A percentile compares a stretch with the other conserved stretches of the same genome.
Evolutionary conservation across 2,329 filamentous ascomycete species (phyloP).

Genomic region (Cryoendolithus antarcticus): DNA sequence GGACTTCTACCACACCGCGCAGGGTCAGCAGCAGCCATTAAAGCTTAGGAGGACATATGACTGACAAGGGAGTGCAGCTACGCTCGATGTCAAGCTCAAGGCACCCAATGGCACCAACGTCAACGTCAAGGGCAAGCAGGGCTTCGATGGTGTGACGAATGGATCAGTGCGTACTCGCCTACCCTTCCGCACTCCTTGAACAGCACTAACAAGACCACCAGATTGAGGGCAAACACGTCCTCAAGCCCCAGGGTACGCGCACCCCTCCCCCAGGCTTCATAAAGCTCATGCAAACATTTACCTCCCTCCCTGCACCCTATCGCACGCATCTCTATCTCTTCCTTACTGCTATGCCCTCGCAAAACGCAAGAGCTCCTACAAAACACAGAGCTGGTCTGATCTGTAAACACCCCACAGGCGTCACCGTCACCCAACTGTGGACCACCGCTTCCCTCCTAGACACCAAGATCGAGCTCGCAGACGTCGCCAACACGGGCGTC

Average conservation of each 20-base stretch:
- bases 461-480: conserved; percentile 96
- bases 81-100: conserved; percentile 99
- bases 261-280: conserved; percentile 12
- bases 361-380: conserved; percentile 7
- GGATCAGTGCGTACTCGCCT: conserved; percentile 61
- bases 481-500: conserved; percentile 90
- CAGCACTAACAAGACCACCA: conserved; percentile 27
- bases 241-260: conserved; percentile 76
- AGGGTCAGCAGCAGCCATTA: conserved; percentile 14
- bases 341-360: conserved; percentile 9
- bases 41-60: conserved; percentile 19
- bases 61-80: conserved; percentile 44
- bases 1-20: conserved; percentile 88
- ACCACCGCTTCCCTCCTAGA: conserved; percentile 94
- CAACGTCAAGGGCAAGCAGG: conserved; percentile 97
- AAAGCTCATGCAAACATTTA: conserved; percentile 8
- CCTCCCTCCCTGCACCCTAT: conserved; percentile 14
- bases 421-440: conserved; percentile 96
- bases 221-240: conserved; percentile 91
- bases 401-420: conserved; percentile 46
- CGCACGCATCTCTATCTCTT: conserved; percentile 15
- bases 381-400: conserved; percentile 16
- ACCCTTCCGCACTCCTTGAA: conserved; percentile 6
- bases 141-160: conserved; percentile 85
- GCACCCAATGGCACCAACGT: conserved; percentile 98